Evolutionary conservation across 2,329 filamentous ascomycete species (phyloP), one percentile per base, ranked within the genome.

Genomic region (Epichloe gansuensis): DNA sequence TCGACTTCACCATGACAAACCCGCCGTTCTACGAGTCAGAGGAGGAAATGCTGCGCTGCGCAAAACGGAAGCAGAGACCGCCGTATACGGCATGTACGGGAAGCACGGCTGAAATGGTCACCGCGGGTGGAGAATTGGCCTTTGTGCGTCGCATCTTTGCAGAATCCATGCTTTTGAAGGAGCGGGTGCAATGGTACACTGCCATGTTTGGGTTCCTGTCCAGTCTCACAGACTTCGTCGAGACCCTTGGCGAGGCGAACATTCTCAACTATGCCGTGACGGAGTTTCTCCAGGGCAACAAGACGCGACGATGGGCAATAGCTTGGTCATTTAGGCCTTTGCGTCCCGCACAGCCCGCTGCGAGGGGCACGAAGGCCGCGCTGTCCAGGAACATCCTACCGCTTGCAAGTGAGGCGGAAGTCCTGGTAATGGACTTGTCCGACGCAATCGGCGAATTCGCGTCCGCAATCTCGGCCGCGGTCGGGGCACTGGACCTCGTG

Each of bases 1-100:
- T 95, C 43, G 84, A 91, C 63, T 96, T 97, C 64, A 82, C 80
- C 53, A 94, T 97, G 82, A 91, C 85, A 57, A 98, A 98, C 59
- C 93, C 93, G 0, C 93, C 93, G 0, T 98, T 98, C 69, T 97
- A 96, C 71, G 67, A 74, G n/a, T 89, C 87, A 0, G 70, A 77
- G 3, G 68, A 75, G 5, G 89, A 94, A 49, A 78, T 96, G 67
- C 58, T 76, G 3, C 68, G 72, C 4, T 84, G 84, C 1, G 84
- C 87, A 0, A 66, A 72, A 15, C 67, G 75, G 39, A 95, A 96
- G 65, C 68, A 75, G 3, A 74, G 76, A 0, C 81, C 81, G 0
- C 85, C 90, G 0, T 79, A 79, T 52, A 85, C 86, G 0, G 82
- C 85, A 47, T 81, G 81, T 62, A 95, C 90, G 0, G 93, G 91